Percentiles rank a stretch among this genome's conserved stretches.
These are phyloP conservation scores for Pontederia crassipes DNA, from an alignment of 176 grass and related monocot species.

Conservation along the genomic window DNA sequence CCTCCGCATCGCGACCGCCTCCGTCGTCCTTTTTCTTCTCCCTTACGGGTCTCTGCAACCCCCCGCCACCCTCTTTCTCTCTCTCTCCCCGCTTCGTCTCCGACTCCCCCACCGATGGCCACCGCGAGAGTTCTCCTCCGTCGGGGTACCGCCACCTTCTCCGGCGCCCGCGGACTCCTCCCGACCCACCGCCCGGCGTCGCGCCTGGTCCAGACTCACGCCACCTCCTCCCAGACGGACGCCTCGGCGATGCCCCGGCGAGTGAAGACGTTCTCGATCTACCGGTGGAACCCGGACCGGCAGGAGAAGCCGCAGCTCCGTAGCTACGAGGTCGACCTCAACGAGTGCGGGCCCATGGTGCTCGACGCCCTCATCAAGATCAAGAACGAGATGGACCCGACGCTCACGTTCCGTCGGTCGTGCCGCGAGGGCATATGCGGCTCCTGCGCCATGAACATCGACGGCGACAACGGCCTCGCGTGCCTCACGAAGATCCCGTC, in stretches of 20 bases:
- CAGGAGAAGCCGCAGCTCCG: constrained; percentile 72
- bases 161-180: constrained; percentile 34
- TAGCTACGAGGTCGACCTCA: constrained; percentile 72
- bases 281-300: constrained; percentile 85
- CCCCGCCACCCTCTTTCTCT: background rate
- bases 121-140: constrained; percentile 34
- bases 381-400: constrained; percentile 41
- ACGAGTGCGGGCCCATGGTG: constrained; percentile 45
- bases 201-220: constrained; percentile 49
- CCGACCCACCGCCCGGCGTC: constrained; percentile 7
- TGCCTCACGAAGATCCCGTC: constrained; percentile 90
- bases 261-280: constrained; percentile 93
- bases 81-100: background rate
- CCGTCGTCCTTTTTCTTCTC: too few relatives aligned
- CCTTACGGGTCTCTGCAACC: too few relatives aligned
- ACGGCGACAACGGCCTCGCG: constrained; percentile 79
- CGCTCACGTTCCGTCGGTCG: constrained; percentile 89
- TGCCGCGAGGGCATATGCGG: constrained; percentile 99
- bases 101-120: background rate
- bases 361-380: constrained; percentile 20
- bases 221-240: constrained; percentile 56
- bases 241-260: constrained; percentile 8
- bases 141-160: constrained; percentile 35
- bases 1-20: too few relatives aligned
- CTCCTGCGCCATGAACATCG: constrained; percentile 66